Evolutionary conservation across 208 protist species (phyloP), one percentile per base, ranked within the genome.

Genomic region (Crithidia brevicula): DNA sequence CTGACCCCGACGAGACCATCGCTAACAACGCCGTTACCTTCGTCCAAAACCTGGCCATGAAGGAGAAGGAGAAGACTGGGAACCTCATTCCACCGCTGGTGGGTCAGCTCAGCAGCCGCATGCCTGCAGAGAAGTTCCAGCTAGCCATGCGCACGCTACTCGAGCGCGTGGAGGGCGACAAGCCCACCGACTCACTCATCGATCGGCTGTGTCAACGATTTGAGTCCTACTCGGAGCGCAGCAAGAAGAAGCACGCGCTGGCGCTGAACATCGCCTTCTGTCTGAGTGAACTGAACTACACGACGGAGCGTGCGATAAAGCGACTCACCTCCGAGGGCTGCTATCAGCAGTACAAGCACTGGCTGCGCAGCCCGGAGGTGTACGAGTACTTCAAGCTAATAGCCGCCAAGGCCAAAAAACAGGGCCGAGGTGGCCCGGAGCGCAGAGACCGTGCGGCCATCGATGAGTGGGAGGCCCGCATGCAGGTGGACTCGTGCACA

Each of bases 1-100:
- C 92, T 4, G 92, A 96, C 80, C 82, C 88, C 6, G 84, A 96
- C 69, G 80, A 86, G 56, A 77, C 82, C 25, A 96, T 96, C 64
- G 87, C 89, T 9, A 79, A 74, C 45, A 96, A 93, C 70, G 92
- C 92, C 28, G 62, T 94, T 23, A 90, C 80, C 38, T 96, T 96
- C 83, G 89, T 96, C 45, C 88, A 95, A 67, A 94, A 94, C 62
- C 66, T 96, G 30, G 88, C 87, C 16, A 59, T 92, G 79, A 96
- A 94, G 71, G 85, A 95, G 68, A 94, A 95, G 71, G 87, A 95
- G 60, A 90, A 86, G 74, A 92, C 82, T 0, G 92, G 92, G 42
- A 96, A 96, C 65, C 69, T 96, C 42, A 94, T 96, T 52, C 92
- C 92, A 49, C 88, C 88, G 18, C 71, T 96, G 59, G 84, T 94